Conservation (phyloP, 139 green algal genomes). For the Coccomyxa sp. region DNA sequence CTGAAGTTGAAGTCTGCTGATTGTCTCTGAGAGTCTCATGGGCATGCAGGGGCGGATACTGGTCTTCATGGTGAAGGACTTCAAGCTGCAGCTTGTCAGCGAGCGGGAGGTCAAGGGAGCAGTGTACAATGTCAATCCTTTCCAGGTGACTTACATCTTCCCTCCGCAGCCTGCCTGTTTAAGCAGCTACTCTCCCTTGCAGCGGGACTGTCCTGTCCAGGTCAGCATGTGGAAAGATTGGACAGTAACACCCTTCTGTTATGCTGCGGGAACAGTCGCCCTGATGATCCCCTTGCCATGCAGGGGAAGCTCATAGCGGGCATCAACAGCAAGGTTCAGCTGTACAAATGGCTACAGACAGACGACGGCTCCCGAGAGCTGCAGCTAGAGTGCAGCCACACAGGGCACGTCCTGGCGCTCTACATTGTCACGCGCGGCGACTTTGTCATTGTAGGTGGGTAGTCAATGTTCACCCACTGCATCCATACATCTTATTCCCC, state of each 20-base stretch:
- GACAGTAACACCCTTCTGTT: not conserved
- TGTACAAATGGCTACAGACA: slow-evolving; percentile 60
- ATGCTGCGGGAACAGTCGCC: not conserved
- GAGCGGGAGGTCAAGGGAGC: slow-evolving; percentile 84
- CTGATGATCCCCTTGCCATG: not conserved
- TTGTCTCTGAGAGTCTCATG: too few species aligned
- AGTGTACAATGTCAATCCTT: slow-evolving; percentile 77
- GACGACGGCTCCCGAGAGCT: slow-evolving; percentile 58
- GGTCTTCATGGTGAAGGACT: slow-evolving; percentile 48
- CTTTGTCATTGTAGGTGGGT: slow-evolving; percentile 79
- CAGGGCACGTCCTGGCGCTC: slow-evolving; percentile 79
- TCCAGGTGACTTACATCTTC: slow-evolving; percentile 40
- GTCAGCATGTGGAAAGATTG: not conserved
- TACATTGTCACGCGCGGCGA: slow-evolving; percentile 75
- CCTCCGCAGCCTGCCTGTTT: too few species aligned
- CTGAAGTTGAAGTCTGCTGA: too few species aligned
- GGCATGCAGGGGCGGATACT: slow-evolving; percentile 62
- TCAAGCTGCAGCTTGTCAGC: slow-evolving; percentile 55
- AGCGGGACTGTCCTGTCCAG: too few species aligned
- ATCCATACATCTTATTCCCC: too few species aligned
- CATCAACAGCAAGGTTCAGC: slow-evolving; percentile 90
- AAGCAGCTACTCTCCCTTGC: too few species aligned
- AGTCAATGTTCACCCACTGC: too few species aligned
- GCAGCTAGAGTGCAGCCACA: slow-evolving; percentile 64
- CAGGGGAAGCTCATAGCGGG: slow-evolving; percentile 78